Base-by-base conservation (phyloP, 2,329 filamentous ascomycete species). In the Colletotrichum truncatum region DNA sequence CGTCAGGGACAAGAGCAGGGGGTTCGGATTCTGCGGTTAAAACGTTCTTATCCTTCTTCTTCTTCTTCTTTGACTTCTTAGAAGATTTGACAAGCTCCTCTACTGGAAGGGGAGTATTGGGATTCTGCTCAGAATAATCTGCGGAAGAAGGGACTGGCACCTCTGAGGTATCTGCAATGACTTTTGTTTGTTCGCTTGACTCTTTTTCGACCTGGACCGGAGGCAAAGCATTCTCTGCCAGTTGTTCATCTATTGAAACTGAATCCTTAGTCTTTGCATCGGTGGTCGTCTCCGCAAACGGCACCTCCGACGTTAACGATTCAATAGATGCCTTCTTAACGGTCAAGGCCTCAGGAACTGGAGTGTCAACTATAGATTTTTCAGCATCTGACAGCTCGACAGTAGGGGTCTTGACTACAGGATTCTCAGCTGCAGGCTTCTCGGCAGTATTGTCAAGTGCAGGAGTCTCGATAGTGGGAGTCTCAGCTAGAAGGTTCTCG, bases 11-110 rank as follows among this genome's bases (percentile, higher is more conserved):
- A 16, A 12, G 5, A 6, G 36, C 26, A 23, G 38, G 3, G 12
- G 14, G 7, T 12, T 64, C 57, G 9, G 53, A 3, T 3, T 64
- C 48, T 8, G 39, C 23, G n/a, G 52, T 26, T 23, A 11, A 32
- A 10, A 34, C 28, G n/a, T 72, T 71, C 66, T 69, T 69, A 54
- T 66, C 68, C 52, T 70, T 67, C 49, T 69, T 70, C 60, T 68
- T 67, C 43, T 67, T 57, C 38, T 68, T 63, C 49, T 67, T 58
- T 6, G 53, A 60, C 45, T 55, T 65, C 32, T 62, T 65, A 12
- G 34, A 41, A 30, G 48, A 34, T 32, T 54, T 61, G 9, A 49
- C 36, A 21, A 28, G 51, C n/a, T 65, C 57, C 32, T 65, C 60
- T 21, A 56, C 4, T 14, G 18, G 49, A 39, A 16, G 4, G 9